A percentile compares a stretch with the other conserved stretches of the same genome.
Conservation (phyloP, 164 flowering plant genomes). For the Malania oleifera region DNA sequence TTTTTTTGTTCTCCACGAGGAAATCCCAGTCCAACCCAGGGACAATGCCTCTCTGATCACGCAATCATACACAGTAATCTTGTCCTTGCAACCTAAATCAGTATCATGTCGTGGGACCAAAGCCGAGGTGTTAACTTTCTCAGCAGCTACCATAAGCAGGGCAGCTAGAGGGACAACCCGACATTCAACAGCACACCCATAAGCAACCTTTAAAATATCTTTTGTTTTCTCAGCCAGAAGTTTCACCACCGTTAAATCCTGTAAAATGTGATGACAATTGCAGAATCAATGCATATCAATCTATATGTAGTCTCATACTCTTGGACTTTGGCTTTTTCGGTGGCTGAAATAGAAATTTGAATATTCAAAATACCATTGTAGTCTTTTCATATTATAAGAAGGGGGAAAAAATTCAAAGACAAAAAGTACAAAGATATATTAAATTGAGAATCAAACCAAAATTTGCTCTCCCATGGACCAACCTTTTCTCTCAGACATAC, state of each 20-base stretch:
- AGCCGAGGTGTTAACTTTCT: constrained; percentile 24
- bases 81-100: constrained; percentile 18
- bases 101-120: constrained; percentile 17
- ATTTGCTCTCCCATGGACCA: background rate
- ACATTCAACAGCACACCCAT: constrained; percentile 33
- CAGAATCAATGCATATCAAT: background rate
- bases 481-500: constrained; percentile 38
- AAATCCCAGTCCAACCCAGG: constrained; percentile 16
- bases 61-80: constrained; percentile 36
- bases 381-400: too few relatives aligned
- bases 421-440: background rate
- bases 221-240: constrained; percentile 41
- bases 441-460: background rate
- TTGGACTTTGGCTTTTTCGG: background rate
- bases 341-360: background rate
- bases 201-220: constrained; percentile 35
- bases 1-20: constrained; percentile 3
- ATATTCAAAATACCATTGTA: too few relatives aligned
- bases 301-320: too few relatives aligned
- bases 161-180: constrained; percentile 31
- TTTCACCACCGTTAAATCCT: constrained; percentile 43
- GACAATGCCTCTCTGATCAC: constrained; percentile 37
- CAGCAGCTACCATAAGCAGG: constrained; percentile 40
- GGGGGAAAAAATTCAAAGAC: too few relatives aligned
- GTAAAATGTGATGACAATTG: background rate